Conservation (phyloP, 1,139 yeast species). For the Pichia sp. region DNA sequence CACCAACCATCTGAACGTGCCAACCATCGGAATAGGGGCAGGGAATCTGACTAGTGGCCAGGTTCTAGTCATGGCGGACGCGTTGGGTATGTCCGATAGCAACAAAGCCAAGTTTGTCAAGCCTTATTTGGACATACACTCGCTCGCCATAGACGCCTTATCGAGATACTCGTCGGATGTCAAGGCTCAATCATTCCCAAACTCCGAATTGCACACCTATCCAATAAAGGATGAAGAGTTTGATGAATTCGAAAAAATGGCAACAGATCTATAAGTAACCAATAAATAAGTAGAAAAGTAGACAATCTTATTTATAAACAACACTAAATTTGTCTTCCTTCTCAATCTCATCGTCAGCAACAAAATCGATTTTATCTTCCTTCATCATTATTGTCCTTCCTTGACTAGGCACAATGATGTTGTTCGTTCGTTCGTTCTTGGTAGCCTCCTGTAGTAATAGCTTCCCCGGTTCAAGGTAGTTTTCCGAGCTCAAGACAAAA, state of each 20-base stretch:
- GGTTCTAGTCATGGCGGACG: constrained; percentile 81
- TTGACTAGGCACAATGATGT: constrained; percentile 47
- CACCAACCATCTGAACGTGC: constrained; percentile 56
- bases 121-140: constrained; percentile 52
- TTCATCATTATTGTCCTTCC: constrained; percentile 43
- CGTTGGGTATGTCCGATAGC: constrained; percentile 68
- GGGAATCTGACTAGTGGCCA: constrained; percentile 84
- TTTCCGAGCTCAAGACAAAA: constrained; percentile 81
- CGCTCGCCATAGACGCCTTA: constrained; percentile 50
- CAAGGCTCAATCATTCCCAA: constrained; percentile 52
- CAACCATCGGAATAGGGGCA: constrained; percentile 96
- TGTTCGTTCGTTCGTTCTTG: constrained; percentile 32
- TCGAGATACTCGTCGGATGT: constrained; percentile 58
- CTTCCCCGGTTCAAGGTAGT: constrained; percentile 75
- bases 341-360: constrained; percentile 16
- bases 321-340: constrained; percentile 15
- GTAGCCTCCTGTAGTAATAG: constrained; percentile 38
- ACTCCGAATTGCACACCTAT: constrained; percentile 59
- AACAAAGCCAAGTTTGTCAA: constrained; percentile 68
- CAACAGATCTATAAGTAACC: constrained; percentile 17
- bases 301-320: constrained; percentile 18
- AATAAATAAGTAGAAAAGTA: neutral
- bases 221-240: constrained; percentile 63
- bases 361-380: constrained; percentile 17
- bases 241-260: constrained; percentile 39